Conservation (phyloP, 495 filamentous ascomycete genomes). For the Trichodelitschia bisporula region DNA sequence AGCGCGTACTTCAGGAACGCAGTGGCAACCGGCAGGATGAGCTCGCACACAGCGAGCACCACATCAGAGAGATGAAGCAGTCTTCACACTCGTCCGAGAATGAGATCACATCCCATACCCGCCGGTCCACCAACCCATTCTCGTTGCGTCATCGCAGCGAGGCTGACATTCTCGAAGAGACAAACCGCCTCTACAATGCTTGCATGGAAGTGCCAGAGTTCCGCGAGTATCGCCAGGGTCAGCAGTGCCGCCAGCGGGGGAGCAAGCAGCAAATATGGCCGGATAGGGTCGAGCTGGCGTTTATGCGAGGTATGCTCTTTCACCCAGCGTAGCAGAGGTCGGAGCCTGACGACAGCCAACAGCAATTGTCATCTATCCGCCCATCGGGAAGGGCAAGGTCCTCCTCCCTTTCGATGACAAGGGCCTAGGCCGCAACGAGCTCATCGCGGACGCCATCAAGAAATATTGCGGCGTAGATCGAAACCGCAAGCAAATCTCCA, state of each 20-base stretch:
- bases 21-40: conserved; percentile 13
- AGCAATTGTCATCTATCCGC: conserved; percentile 63
- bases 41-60: conserved; percentile 1
- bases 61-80: conserved; percentile 4
- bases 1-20: conserved; percentile 13
- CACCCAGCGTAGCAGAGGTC: conserved; percentile 3
- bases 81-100: too few species aligned
- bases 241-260: conserved; percentile 8
- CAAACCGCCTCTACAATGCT: conserved; percentile 18
- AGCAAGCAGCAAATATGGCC: conserved; percentile 50
- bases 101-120: conserved; percentile 4
- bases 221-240: too few species aligned
- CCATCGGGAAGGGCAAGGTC: conserved; percentile 62
- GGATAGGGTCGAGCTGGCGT: conserved; percentile 60
- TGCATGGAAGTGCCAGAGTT: background rate
- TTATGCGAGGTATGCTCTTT: conserved; percentile 53
- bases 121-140: conserved; percentile 2
- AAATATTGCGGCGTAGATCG: conserved; percentile 39
- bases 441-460: conserved; percentile 64
- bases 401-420: conserved; percentile 32
- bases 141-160: conserved; percentile 2
- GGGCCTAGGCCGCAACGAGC: conserved; percentile 69
- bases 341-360: background rate
- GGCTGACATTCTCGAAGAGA: conserved; percentile 7
- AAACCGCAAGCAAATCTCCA: conserved; percentile 74